phyloP scores from a whole-genome alignment of 2,329 filamentous ascomycete species.

The Coniochaeta sp. region DNA sequence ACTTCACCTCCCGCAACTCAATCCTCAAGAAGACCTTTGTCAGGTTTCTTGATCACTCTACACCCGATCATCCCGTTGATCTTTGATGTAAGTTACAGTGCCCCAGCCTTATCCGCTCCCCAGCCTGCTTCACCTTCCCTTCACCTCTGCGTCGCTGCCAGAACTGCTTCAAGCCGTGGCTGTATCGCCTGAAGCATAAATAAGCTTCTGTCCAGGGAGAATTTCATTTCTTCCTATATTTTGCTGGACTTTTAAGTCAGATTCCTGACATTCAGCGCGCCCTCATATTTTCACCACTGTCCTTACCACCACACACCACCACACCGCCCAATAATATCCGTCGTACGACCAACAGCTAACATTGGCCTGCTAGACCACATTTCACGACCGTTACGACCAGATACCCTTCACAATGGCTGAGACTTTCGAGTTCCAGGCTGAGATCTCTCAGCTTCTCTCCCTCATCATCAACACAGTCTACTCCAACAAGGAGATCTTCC shows the following conservation, averaged over 20 bases:
- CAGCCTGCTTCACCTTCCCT: not conserved
- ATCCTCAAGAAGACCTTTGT: slow-evolving; percentile 1
- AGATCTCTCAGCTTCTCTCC: slow-evolving; percentile 99
- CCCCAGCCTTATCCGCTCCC: not conserved
- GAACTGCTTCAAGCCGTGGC: not conserved
- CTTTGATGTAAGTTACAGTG: slow-evolving; percentile 1
- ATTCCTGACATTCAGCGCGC: not conserved
- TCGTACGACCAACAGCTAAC: not conserved
- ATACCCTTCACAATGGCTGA: slow-evolving; percentile 67
- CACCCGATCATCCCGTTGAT: not conserved
- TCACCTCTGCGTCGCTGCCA: not conserved
- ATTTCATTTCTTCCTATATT: not conserved
- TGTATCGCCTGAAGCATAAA: not conserved
- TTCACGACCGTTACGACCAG: slow-evolving; percentile 11
- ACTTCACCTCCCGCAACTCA: not conserved
- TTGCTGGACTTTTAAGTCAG: not conserved
- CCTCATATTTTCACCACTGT: not conserved
- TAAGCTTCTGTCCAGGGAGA: not conserved
- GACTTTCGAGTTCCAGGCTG: slow-evolving; percentile 99
- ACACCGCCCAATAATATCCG: not conserved
- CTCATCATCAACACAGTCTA: slow-evolving; percentile 99
- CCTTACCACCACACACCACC: not conserved
- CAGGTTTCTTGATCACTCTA: not conserved
- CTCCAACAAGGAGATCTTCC: slow-evolving; percentile 99
- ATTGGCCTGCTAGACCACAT: not conserved